Evolutionary conservation across 495 filamentous ascomycete species (phyloP), one percentile per base, ranked within the genome.

Genomic region (Penicillium goetzii): DNA sequence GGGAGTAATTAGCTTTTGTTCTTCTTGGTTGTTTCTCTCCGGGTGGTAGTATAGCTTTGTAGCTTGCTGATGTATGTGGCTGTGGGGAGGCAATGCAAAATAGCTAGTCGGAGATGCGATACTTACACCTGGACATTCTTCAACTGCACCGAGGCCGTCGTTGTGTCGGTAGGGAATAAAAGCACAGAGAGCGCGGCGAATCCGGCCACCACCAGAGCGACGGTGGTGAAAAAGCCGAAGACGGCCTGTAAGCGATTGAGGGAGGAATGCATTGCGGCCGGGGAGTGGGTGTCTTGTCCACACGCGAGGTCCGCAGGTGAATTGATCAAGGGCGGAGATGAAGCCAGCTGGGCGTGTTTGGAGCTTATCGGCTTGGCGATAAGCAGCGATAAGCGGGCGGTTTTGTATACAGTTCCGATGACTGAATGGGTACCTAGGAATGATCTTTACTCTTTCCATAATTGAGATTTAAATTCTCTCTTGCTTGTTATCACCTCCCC

Each of bases 221-320:
- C 93, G 34, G 93, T 95, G 30, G 94, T 97, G 83, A 98, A 97
- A 86, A 96, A 96, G 73, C 94, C 92, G 76, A 99, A 99, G 66
- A 93, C 89, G 80, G 93, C 93, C 77, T 99, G 95, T 60, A 86
- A 75, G 63, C 95, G 90, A 40, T 90, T 91, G 32, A 94, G 74
- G 23, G 89, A 84, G 68, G 92, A 93, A 78, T 98, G 90, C 95
- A 99, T 98, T 62, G 62, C 84, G 78, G 78, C 38, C 50, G 61
- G 45, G 33, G 47, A 34, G 40, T 34, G 40, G 21, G 54, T 23
- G 25, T 32, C 33, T 12, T 4, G 14, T 40, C 36, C 36, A 40
- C 41, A 47, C 36, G n/a, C n/a, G 26, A 23, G 34, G 12, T 61
- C 21, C 34, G 33, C 12, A 11, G 50, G 11, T 52, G 33, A 25